These are phyloP conservation scores for Colletotrichum magnum DNA, from an alignment of 2,329 filamentous ascomycete species.

Conservation along the genomic window DNA sequence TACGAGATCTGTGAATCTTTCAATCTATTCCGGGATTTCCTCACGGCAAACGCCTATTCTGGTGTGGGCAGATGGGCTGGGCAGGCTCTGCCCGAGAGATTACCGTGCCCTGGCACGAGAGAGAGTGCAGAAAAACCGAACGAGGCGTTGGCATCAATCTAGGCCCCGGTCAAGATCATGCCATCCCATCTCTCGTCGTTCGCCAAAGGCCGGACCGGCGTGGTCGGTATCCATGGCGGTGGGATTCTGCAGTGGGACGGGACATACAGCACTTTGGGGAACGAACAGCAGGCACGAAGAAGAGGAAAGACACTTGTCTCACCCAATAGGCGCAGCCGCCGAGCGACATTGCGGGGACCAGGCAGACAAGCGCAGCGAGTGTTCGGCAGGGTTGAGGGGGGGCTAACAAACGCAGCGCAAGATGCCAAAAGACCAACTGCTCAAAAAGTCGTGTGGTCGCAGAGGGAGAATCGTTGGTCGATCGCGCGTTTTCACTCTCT, in stretches of 20 bases:
- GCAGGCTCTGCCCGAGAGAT: conserved; percentile 40
- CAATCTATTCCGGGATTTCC: conserved; percentile 30
- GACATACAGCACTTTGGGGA: background rate
- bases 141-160: conserved; percentile 25
- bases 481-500: conserved; percentile 37
- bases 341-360: background rate
- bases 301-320: conserved; percentile 16
- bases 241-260: conserved; percentile 26
- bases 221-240: conserved; percentile 8
- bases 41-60: conserved; percentile 39
- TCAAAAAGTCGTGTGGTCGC: background rate
- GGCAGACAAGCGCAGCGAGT: conserved; percentile 4
- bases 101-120: conserved; percentile 35
- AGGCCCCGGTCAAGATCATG: conserved; percentile 32
- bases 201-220: background rate
- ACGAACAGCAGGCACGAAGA: background rate
- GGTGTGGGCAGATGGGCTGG: conserved; percentile 41
- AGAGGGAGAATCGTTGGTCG: conserved; percentile 2
- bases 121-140: conserved; percentile 22
- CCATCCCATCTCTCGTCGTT: conserved; percentile 37
- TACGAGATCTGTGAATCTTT: conserved; percentile 33
- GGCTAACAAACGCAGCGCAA: too few species aligned
- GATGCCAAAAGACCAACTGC: too few species aligned
- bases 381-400: background rate
- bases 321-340: conserved; percentile 39